Evolutionary conservation across 176 grass and related monocot species (phyloP).

Genomic region (Oryza meridionalis): DNA sequence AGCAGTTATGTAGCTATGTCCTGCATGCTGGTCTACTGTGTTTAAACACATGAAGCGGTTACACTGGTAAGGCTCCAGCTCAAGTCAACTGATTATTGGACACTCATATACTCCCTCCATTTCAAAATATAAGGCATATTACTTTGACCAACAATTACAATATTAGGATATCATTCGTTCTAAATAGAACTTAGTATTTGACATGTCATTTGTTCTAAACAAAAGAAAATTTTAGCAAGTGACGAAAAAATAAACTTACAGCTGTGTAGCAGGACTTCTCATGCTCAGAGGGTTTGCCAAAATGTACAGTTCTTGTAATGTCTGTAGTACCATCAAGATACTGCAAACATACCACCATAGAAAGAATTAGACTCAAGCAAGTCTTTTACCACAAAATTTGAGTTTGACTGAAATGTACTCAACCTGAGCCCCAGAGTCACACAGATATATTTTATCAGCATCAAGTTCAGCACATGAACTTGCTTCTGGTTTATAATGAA

Average conservation of each 20-base stretch:
- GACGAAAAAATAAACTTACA: slow-evolving; percentile 54
- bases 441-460: slow-evolving; percentile 97
- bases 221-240: not conserved
- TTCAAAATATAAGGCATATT: too few species aligned
- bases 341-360: slow-evolving; percentile 46
- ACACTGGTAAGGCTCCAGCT: not conserved
- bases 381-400: slow-evolving; percentile 25
- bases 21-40: too few species aligned
- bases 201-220: not conserved
- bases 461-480: slow-evolving; percentile 87
- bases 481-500: slow-evolving; percentile 87
- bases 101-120: not conserved
- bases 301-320: slow-evolving; percentile 99
- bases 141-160: too few species aligned
- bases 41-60: not conserved
- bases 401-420: slow-evolving; percentile 26
- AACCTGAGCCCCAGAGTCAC: slow-evolving; percentile 97
- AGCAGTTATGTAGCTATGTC: not conserved
- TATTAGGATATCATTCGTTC: too few species aligned
- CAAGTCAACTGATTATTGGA: not conserved
- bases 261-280: slow-evolving; percentile 95
- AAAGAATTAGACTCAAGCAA: slow-evolving; percentile 37
- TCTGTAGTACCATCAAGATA: slow-evolving; percentile 98
- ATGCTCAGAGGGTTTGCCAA: slow-evolving; percentile 93
- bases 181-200: not conserved